Base-by-base conservation (phyloP, 495 filamentous ascomycete species). In the Articulospora tetracladia region DNA sequence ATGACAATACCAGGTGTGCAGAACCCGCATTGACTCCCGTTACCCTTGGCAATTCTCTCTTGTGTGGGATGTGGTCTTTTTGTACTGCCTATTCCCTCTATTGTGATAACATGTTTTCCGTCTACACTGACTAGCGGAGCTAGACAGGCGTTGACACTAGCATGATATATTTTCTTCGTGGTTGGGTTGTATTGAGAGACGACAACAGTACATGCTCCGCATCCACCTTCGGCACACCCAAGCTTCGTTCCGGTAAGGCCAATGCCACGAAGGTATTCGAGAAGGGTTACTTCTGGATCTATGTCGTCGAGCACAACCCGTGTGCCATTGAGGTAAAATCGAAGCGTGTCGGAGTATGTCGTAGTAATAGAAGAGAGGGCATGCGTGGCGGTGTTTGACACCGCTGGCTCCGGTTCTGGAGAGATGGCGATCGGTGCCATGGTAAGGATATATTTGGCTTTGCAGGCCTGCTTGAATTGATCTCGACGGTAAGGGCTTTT, bases 1-100 rank as follows among this genome's bases (percentile, higher is more conserved):
- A 98, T 98, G 54, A 97, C 93, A 71, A 98, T 98, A 10, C 94
- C 94, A 3, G 93, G 94, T 6, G 94, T 98, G 69, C 94, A 98
- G 69, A 98, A 98, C 11, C 81, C 85, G 66, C 84, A 88, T 71
- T 88, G 86, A 36, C 81, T 85, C 30, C 86, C 86, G 67, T 88
- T 81, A 44, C 79, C 72, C 71, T 86, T 87, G 22, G 92, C 92
- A 60, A 98, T 88, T 47, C 94, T 84, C 74, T 98, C 93, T 73
- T 98, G 94, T 1, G 89, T 77, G 2, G 94, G 90, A 77, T 98
- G 94, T 12, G 94, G 94, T 36, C 81, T 83, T 72, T 92, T 88
- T 51, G 88, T 85, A 68, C 89, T 89, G 11, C 94, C 94, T 71
- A 98, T 96, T n/a, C 94, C 94, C 73, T 98, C 94, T 13, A 98